Evolutionary conservation across 139 green algal genomes (phyloP), one percentile per base, ranked within the genome.

Genomic region (Deuterostichococcus epilithicus): DNA sequence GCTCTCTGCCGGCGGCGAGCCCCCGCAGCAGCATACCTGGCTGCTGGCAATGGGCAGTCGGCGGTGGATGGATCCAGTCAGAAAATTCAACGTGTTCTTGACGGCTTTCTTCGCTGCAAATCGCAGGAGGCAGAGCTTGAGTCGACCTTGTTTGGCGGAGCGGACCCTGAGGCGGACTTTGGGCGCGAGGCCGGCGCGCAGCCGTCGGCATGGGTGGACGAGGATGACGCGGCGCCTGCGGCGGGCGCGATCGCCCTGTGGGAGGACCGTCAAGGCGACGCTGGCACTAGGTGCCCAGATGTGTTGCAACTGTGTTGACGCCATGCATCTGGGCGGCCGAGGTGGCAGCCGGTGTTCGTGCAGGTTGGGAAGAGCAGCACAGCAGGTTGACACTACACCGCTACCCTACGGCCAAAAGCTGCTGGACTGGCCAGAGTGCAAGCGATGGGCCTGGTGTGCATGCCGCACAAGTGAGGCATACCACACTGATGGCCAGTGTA

Each of bases 101-200:
- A 52, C 13, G 42, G 42, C 8, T 52, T 8, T 13, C 8, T 52
- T 8, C 8, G 13, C 13, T 8, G 42, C 8, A 8, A 39, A 5
- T 73, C 33, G n/a, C 81, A 92, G 88, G 86, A 68, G 39, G 76
- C 68, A 15, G 82, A 86, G 59, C 77, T 92, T 10, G 88, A 92
- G 35, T 74, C 73, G 0, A 77, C 78, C 37, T 67, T 92, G 33
- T 92, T 92, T 37, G 79, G 81, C 8, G 5, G 70, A 69, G 33
- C 71, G 68, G 28, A 26, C 42, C 22, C 44, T 74, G 33, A 30
- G 30, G 63, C 68, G 1, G 74, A 34, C 26, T 73, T 78, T 76
- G 72, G 39, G 33, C n/a, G 39, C 3, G 65, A 81, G 22, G 52
- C 68, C 3, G 74, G 66, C 26, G 65, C 83, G 44, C 28, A 65